phyloP scores from a whole-genome alignment of 352 stramenopile species.

The Phytophthora rubi region DNA sequence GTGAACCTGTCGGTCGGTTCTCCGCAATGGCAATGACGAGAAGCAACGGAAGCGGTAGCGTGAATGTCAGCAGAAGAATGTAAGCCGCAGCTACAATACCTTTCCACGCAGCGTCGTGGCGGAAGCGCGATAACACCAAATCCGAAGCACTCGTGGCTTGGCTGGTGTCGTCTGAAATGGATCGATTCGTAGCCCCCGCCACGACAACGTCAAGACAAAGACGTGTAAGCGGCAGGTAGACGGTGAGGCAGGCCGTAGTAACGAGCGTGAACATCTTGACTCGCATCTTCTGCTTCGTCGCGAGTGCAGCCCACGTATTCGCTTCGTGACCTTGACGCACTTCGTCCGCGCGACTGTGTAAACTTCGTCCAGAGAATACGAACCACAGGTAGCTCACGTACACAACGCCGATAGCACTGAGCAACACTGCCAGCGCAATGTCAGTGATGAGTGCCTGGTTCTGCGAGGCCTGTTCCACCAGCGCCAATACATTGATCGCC shows the following conservation, averaged over 20 bases:
- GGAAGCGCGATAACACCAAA: slow-evolving; percentile 25
- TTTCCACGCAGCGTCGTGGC: slow-evolving; percentile 29
- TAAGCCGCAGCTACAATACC: slow-evolving; percentile 14
- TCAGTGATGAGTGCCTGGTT: slow-evolving; percentile 24
- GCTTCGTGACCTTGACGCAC: slow-evolving; percentile 56
- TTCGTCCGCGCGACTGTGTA: slow-evolving; percentile 50
- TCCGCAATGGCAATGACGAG: background rate
- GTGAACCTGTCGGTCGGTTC: background rate
- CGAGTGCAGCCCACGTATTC: slow-evolving; percentile 41
- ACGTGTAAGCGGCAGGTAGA: slow-evolving; percentile 54
- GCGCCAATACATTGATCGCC: slow-evolving; percentile 22
- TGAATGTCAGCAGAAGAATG: background rate
- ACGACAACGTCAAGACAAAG: slow-evolving; percentile 44
- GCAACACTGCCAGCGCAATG: slow-evolving; percentile 33
- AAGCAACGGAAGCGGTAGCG: background rate
- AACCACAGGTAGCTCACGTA: slow-evolving; percentile 58
- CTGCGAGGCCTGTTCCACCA: slow-evolving; percentile 19
- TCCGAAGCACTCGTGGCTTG: slow-evolving; percentile 16
- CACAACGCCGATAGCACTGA: slow-evolving; percentile 30
- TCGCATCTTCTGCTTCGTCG: slow-evolving; percentile 39
- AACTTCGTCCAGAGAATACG: slow-evolving; percentile 35
- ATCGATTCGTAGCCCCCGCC: background rate
- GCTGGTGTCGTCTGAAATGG: background rate
- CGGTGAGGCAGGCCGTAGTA: slow-evolving; percentile 47
- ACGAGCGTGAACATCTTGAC: slow-evolving; percentile 48